These are phyloP conservation scores for Leccinum boreale DNA, from an alignment of 768 basidiomycete genomes.

Conservation along the genomic window DNA sequence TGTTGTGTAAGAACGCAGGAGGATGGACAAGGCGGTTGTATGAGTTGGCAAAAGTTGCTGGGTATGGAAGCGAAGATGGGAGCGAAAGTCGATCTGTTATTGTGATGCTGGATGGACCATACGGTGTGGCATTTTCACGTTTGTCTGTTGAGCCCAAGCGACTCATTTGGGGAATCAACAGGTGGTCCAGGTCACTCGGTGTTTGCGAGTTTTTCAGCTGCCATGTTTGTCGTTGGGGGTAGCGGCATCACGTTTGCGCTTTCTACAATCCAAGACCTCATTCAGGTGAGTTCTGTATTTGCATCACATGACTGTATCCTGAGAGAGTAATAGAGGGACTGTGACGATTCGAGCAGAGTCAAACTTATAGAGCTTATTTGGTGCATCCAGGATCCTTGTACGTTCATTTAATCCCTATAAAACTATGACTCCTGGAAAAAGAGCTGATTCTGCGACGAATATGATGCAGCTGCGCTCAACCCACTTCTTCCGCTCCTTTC, in stretches of 20 bases:
- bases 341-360: conserved; percentile 3
- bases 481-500: too few species aligned
- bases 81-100: conserved; percentile 29
- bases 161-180: conserved; percentile 16
- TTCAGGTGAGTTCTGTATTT: background rate
- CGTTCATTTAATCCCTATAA: too few species aligned
- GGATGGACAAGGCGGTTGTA: conserved; percentile 48
- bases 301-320: background rate
- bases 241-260: conserved; percentile 60
- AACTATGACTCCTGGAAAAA: too few species aligned
- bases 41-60: conserved; percentile 20
- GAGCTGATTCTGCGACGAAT: too few species aligned
- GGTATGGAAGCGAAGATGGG: conserved; percentile 29
- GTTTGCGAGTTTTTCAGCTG: conserved; percentile 49
- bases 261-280: conserved; percentile 6
- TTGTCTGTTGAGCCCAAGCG: background rate
- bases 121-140: conserved; percentile 31
- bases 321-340: conserved; percentile 19
- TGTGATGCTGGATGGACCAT: conserved; percentile 54
- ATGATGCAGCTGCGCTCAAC: too few species aligned
- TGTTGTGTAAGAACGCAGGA: conserved; percentile 50
- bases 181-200: conserved; percentile 46
- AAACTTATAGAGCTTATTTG: too few species aligned
- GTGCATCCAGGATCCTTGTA: too few species aligned
- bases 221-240: conserved; percentile 57